Evolutionary conservation across 192 early-diverging fungal genomes (phyloP), one percentile per base, ranked within the genome.

Genomic region (Coemansia sp.): DNA sequence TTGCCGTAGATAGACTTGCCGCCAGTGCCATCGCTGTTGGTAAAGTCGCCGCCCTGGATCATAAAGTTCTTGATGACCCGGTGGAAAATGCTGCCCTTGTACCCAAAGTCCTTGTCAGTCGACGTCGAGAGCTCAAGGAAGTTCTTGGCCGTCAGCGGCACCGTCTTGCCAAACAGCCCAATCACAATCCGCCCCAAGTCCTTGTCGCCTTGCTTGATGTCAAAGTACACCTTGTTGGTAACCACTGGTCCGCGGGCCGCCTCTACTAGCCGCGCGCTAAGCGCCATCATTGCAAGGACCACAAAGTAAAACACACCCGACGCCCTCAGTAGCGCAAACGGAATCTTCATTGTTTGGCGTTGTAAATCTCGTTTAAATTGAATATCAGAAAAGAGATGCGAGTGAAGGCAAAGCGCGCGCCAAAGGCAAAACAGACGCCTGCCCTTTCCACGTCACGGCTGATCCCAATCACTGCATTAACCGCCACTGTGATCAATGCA

Each of bases 81-180:
- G 76, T 98, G 96, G 86, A 96, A 98, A 18, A 72, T 82, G 47
- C 84, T 84, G 56, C 87, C 91, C 75, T 86, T 88, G 84, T 88
- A 94, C 20, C 78, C 72, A 43, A 67, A 64, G 16, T 76, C 78
- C 43, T 82, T 69, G 48, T 79, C 68, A 25, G 85, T 85, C 3
- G 75, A 83, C 72, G 84, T 73, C 62, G 75, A 70, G 41, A 93
- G 84, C 39, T 85, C 84, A 37, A 88, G 86, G 84, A 99, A 99
- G 89, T 99, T 99, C 83, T 97, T 92, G 37, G 91, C 90, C 21
- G 95, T 97, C 84, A 88, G 90, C 73, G 96, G 96, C 18, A 90
- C 89, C 35, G 89, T 87, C 65, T 97, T 90, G 43, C 84, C 84
- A 81, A 89, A 89, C 26, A 84, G 72, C 66, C 68, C 78, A 41